Base-by-base conservation (phyloP, 164 flowering plant species). In the Magnolia changhungtana region DNA sequence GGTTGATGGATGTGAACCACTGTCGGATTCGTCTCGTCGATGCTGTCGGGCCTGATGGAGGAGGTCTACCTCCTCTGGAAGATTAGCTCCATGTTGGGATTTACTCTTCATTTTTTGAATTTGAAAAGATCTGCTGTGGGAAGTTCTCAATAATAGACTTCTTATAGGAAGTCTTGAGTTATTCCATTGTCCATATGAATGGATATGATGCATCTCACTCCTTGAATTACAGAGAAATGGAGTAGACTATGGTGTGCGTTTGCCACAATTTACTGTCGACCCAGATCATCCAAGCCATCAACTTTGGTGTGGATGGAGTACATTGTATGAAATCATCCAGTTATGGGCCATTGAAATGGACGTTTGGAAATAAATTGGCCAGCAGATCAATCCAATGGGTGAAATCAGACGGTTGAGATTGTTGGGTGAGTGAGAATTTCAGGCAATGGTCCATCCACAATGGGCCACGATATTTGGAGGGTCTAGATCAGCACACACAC, bases 21-120 rank as follows among this genome's bases (percentile, higher is more conserved):
- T 18, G 18, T 2, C 71, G 45, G 50, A 16, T 20, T 19, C 4
- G 51, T 74, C 63, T 20, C 58, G 27, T 7, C 73, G 20, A 18
- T 50, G 16, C 24, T 45, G 27, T 2, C 21, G n/a, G 45, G 23
- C 58, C 5, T 71, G 52, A 51, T 45, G 52, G 58, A 63, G 76
- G 51, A 74, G 37, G n/a, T 74, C 58, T 7, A 63, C n/a, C 31
- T 63, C 76, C 52, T 63, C 69, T 16, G 31, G 14, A 64, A 50
- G 67, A 24, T 63, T 74, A 70, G 21, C 7, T 70, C 58, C 72
- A 5, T 49, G 52, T 20, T 70, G 72, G 27, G 27, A 8, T 70
- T 50, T 45, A 29, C 16, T 50, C 58, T 49, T 70, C 59, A 50
- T 70, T 20, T 70, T 67, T 70, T 31, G 49, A 50, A 19, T 49